phyloP scores from a whole-genome alignment of 2,329 filamentous ascomycete genomes.

The Teratosphaeria gauchensis region DNA sequence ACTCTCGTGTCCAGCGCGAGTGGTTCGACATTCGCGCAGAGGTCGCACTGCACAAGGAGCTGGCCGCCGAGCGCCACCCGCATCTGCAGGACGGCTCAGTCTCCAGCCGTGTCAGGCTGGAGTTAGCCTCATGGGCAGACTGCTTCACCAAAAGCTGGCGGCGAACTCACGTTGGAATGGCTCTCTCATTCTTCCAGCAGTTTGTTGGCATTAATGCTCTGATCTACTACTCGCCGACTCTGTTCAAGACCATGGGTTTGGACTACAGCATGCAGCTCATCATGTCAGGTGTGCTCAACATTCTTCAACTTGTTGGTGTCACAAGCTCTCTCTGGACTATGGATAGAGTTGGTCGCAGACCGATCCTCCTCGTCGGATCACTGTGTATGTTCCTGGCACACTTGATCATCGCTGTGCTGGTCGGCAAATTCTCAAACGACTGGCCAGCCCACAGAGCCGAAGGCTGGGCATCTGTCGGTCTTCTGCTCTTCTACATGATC shows the following conservation, averaged over 20 bases:
- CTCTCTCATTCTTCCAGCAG: conserved; percentile 49
- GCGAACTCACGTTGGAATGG: conserved; percentile 42
- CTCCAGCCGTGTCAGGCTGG: conserved; percentile 31
- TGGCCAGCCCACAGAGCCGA: conserved; percentile 35
- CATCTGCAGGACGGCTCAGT: conserved; percentile 16
- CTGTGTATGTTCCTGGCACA: conserved; percentile 40
- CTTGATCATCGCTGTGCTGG: conserved; percentile 43
- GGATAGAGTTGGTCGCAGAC: conserved; percentile 33
- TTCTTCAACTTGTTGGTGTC: conserved; percentile 34
- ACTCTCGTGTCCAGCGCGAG: conserved; percentile 44
- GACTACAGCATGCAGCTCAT: conserved; percentile 29
- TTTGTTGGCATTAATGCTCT: conserved; percentile 35
- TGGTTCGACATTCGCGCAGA: conserved; percentile 46
- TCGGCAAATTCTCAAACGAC: conserved; percentile 42
- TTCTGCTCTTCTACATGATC: conserved; percentile 21
- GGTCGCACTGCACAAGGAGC: conserved; percentile 42
- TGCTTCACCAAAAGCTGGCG: conserved; percentile 39
- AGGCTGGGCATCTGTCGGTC: conserved; percentile 30
- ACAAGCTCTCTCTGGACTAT: conserved; percentile 33
- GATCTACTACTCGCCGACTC: conserved; percentile 40
- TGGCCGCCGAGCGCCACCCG: conserved; percentile 29
- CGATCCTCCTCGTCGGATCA: conserved; percentile 34
- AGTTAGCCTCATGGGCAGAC: conserved; percentile 38
- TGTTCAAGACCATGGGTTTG: conserved; percentile 35
- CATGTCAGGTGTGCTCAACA: conserved; percentile 34